Conservation (phyloP, 495 filamentous ascomycete species). For the Penicillium antarcticum region DNA sequence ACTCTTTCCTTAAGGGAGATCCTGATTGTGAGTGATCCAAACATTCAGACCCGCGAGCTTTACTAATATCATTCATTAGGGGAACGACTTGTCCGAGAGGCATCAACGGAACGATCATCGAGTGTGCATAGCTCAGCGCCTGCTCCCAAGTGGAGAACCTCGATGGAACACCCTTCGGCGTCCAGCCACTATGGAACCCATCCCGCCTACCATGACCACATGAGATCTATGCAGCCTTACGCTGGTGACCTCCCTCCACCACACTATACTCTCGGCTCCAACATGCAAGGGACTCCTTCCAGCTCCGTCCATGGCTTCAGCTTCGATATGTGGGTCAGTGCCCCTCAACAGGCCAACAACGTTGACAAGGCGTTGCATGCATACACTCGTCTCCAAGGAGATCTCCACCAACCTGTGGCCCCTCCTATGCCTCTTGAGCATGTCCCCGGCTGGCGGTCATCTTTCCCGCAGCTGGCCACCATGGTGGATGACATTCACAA, state of each 20-base stretch:
- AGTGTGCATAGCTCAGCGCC: conserved; percentile 32
- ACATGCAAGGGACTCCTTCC: conserved; percentile 28
- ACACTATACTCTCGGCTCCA: conserved; percentile 35
- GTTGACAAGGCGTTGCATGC: conserved; percentile 44
- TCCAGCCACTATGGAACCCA: conserved; percentile 33
- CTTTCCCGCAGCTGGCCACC: conserved; percentile 42
- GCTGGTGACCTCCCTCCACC: conserved; percentile 36
- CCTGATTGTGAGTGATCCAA: conserved; percentile 42
- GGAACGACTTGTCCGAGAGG: conserved; percentile 44
- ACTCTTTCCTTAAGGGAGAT: conserved; percentile 67
- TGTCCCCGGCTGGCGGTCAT: conserved; percentile 40
- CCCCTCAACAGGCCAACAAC: conserved; percentile 37
- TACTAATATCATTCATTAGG: conserved; percentile 25
- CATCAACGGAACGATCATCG: conserved; percentile 32
- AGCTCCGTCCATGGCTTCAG: conserved; percentile 41
- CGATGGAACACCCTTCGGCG: conserved; percentile 35
- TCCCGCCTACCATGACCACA: conserved; percentile 30
- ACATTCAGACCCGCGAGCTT: background rate
- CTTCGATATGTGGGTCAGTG: conserved; percentile 52
- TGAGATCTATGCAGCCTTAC: conserved; percentile 35
- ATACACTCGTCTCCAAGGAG: conserved; percentile 49
- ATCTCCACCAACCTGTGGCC: conserved; percentile 33
- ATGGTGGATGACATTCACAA: conserved; percentile 34
- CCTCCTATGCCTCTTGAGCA: conserved; percentile 42
- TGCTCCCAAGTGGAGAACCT: conserved; percentile 36